Base-by-base conservation (phyloP, 352 stramenopile genomes). In the Hyaloperonospora arabidopsidis region DNA sequence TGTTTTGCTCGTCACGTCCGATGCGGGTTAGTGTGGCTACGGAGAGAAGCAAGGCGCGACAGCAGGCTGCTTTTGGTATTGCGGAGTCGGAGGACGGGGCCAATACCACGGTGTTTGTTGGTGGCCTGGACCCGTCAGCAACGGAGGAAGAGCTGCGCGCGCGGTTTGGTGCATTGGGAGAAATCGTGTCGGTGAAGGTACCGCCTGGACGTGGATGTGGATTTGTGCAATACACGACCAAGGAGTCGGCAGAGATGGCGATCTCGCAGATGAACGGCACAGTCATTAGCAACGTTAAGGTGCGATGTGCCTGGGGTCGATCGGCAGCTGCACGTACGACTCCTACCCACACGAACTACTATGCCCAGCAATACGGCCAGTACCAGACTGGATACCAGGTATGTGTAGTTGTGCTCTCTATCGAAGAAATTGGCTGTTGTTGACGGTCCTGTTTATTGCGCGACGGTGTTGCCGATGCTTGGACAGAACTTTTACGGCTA, bases 31-130 rank as follows among this genome's bases (percentile, higher is more conserved):
- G 87, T 45, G 81, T 91, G 17, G 89, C 89, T 5, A 96, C 89
- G 5, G 87, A 95, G 52, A 78, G 87, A 36, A 84, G 84, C 52
- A 77, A 72, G 49, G 28, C 57, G 41, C 65, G 75, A 32, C 61
- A 66, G 34, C 65, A 65, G 46, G 19, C 41, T 45, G 55, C 35
- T 5, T 76, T 74, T 38, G 40, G 64, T 8, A 54, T 35, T 43
- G 57, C 23, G 1, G 72, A 86, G 25, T 32, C 25, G 29, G 74
- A 82, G 14, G 80, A 93, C 41, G 76, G 67, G 22, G 49, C 81
- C 6, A 96, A 95, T 61, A 96, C 87, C 45, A 97, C 88, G 4
- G 87, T 97, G 17, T 97, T 97, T 72, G 83, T 97, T 6, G 89
- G 89, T 14, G 87, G 87, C 22, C 63, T 97, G 45, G 84, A 93